These are phyloP conservation scores for Pseudoturritis turrita DNA, from an alignment of 345 rosid genomes.

Conservation along the genomic window DNA sequence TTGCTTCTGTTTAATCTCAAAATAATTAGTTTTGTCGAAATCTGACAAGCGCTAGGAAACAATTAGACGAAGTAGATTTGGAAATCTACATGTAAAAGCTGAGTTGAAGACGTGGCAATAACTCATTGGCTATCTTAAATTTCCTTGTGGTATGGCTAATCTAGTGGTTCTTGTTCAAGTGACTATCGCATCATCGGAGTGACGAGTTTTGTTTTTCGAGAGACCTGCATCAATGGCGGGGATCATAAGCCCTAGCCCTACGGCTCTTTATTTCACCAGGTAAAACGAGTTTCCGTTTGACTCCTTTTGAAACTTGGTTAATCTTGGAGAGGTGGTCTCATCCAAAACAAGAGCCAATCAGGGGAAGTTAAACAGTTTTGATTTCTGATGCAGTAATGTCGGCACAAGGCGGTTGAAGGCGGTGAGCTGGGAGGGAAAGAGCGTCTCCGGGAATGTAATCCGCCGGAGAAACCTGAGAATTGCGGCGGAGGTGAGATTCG, in stretches of 20 bases:
- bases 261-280: constrained; percentile 54
- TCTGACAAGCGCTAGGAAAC: background rate
- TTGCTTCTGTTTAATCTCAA: background rate
- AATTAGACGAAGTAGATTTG: constrained; percentile 11
- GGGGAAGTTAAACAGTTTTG: background rate
- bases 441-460: constrained; percentile 28
- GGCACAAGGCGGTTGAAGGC: constrained; percentile 38
- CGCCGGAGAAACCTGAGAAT: constrained; percentile 41
- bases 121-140: constrained; percentile 53
- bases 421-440: constrained; percentile 39
- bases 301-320: background rate
- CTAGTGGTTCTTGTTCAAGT: constrained; percentile 20
- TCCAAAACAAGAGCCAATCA: background rate
- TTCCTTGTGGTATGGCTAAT: constrained; percentile 34
- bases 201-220: background rate
- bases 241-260: constrained; percentile 39
- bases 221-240: constrained; percentile 51
- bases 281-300: constrained; percentile 12
- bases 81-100: constrained; percentile 13
- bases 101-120: constrained; percentile 50
- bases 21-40: background rate
- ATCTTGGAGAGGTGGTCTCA: background rate
- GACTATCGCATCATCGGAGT: constrained; percentile 18
- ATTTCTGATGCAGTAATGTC: constrained; percentile 43
- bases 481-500: constrained; percentile 75